Evolutionary conservation across 2,329 filamentous ascomycete species (phyloP), one percentile per base, ranked within the genome.

Genomic region (Emergomyces africanus): DNA sequence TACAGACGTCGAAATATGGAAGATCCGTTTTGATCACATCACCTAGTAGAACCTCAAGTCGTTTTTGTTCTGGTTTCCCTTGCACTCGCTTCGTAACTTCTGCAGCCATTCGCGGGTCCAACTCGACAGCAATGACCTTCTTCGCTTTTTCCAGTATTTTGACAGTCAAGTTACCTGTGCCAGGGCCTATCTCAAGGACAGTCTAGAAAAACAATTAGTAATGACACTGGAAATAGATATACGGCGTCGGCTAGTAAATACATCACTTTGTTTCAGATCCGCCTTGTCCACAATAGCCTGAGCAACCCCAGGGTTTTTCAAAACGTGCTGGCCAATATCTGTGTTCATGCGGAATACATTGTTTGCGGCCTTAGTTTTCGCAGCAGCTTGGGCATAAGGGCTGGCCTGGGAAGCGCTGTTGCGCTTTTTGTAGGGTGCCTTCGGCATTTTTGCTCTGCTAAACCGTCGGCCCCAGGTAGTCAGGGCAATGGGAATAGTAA

Each of bases 311-410:
- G 89, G 89, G 72, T 95, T 95, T 73, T 96, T 96, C 64, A 97
- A 81, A 62, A 99, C 94, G 73, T 97, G 90, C 70, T 88, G 85
- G 67, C 92, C 90, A 65, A 94, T 83, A 72, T 92, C 83, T 66
- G 88, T 94, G 79, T 95, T 96, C 84, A 96, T 95, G 73, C 95
- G 95, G 83, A 97, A 97, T 74, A 96, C 89, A 67, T 89, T 91
- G 77, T 95, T 90, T 48, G 78, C 78, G 5, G 77, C 75, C 44
- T 74, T 72, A 25, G 77, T 69, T 71, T 83, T 82, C 57, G 74
- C 69, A 48, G 74, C 71, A 42, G 74, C 69, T 61, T 74, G 71
- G 12, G 70, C 68, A 63, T 76, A 76, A 10, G 74, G 73, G 35
- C 65, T 67, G 28, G 68, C 68, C 28, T 70, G 66, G 9, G 71